phyloP scores from a whole-genome alignment of 176 grass and related monocot genomes.

The Cymbopogon citratus region DNA sequence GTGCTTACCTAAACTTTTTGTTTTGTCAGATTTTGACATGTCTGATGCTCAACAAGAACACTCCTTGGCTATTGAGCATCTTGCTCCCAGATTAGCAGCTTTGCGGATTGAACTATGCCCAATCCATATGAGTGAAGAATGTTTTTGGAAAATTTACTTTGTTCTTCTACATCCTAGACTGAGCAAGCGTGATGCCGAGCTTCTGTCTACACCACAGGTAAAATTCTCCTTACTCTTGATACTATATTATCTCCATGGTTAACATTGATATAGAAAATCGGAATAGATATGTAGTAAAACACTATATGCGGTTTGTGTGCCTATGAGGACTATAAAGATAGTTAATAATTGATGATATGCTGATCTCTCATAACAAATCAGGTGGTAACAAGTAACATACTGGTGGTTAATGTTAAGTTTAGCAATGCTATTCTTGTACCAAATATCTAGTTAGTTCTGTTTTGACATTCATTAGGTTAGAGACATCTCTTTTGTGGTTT shows the following conservation, averaged over 20 bases:
- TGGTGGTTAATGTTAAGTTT: not conserved
- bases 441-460: not conserved
- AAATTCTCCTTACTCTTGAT: not conserved
- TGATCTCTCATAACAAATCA: not conserved
- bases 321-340: not conserved
- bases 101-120: slow-evolving; percentile 90
- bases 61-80: slow-evolving; percentile 60
- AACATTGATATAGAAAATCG: not conserved
- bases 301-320: not conserved
- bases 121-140: slow-evolving; percentile 73
- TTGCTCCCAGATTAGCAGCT: slow-evolving; percentile 76
- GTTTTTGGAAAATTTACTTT: slow-evolving; percentile 99
- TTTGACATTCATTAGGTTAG: not conserved
- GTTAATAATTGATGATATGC: not conserved
- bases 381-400: not conserved
- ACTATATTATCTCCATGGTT: not conserved
- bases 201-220: slow-evolving; percentile 90
- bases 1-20: slow-evolving; percentile 10
- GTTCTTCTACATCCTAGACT: slow-evolving; percentile 96
- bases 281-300: not conserved
- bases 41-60: slow-evolving; percentile 85
- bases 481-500: not conserved
- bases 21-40: slow-evolving; percentile 81
- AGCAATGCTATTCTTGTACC: not conserved
- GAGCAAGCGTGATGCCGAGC: slow-evolving; percentile 71